Conservation (phyloP, 2,329 filamentous ascomycete genomes). For the Penicillium griseofulvum region DNA sequence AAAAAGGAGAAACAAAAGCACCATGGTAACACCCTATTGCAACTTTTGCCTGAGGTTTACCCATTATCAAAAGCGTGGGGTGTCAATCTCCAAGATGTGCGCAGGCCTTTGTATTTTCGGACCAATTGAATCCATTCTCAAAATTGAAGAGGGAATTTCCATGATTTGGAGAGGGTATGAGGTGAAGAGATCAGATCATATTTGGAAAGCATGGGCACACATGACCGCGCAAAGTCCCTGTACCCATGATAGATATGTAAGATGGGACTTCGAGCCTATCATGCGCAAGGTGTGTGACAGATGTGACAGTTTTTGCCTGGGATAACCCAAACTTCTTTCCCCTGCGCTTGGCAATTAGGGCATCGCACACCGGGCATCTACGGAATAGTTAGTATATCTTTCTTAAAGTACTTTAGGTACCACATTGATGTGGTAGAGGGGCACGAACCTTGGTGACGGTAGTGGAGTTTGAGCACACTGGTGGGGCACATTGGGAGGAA, state of each 20-base stretch:
- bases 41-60: neutral
- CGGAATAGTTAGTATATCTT: neutral
- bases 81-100: neutral
- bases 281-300: slow-evolving; percentile 38
- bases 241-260: neutral
- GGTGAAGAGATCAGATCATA: neutral
- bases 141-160: neutral
- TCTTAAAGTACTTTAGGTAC: neutral
- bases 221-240: neutral
- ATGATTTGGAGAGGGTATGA: neutral
- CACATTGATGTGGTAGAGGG: neutral
- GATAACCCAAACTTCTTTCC: slow-evolving; percentile 46
- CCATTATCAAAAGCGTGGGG: neutral
- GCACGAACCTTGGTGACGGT: slow-evolving; percentile 18
- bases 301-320: slow-evolving; percentile 47
- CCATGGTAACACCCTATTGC: neutral
- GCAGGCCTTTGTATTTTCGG: neutral
- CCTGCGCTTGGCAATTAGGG: slow-evolving; percentile 36
- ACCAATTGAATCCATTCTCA: neutral
- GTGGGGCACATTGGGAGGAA: slow-evolving; percentile 5
- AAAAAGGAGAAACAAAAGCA: neutral
- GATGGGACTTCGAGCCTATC: neutral
- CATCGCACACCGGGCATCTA: slow-evolving; percentile 48
- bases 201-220: neutral
- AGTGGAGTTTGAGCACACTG: slow-evolving; percentile 11